Conservation (phyloP, 1,284 basidiomycete genomes). For the Sphagnurus paluster region DNA sequence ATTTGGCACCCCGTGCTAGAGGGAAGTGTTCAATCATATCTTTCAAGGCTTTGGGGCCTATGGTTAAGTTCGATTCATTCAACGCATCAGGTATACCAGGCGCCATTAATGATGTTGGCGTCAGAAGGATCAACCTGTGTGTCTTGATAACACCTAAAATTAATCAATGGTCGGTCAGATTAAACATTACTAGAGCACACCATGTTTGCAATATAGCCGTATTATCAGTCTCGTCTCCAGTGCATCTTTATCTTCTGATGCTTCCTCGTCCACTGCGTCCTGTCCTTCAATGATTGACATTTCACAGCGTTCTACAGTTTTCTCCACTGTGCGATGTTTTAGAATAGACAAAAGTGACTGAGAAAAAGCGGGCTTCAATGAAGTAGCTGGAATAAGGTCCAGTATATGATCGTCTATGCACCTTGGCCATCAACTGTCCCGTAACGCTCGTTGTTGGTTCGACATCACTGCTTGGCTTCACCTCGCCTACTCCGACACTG, state of each 20-base stretch:
- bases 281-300: constrained; percentile 61
- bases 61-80: constrained; percentile 63
- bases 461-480: constrained; percentile 26
- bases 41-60: constrained; percentile 67
- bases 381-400: neutral
- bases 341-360: constrained; percentile 73
- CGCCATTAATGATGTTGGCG: constrained; percentile 56
- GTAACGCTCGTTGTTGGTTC: constrained; percentile 39
- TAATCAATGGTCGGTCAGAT: too few relatives aligned
- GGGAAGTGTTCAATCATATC: constrained; percentile 84
- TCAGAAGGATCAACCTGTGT: constrained; percentile 64
- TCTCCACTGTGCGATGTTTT: constrained; percentile 72
- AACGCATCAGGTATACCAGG: constrained; percentile 56
- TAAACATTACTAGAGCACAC: constrained; percentile 35
- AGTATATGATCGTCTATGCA: constrained; percentile 23
- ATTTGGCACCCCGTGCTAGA: constrained; percentile 54
- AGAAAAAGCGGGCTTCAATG: too few relatives aligned
- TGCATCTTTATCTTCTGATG: constrained; percentile 55
- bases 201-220: constrained; percentile 78
- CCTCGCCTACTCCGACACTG: constrained; percentile 34
- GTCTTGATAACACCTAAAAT: constrained; percentile 75
- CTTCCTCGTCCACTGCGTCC: constrained; percentile 28
- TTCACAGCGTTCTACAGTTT: constrained; percentile 73
- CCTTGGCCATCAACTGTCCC: constrained; percentile 72
- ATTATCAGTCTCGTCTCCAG: constrained; percentile 72